phyloP scores from a whole-genome alignment of 352 stramenopile genomes.

The Phytophthora macrochlamydospora region DNA sequence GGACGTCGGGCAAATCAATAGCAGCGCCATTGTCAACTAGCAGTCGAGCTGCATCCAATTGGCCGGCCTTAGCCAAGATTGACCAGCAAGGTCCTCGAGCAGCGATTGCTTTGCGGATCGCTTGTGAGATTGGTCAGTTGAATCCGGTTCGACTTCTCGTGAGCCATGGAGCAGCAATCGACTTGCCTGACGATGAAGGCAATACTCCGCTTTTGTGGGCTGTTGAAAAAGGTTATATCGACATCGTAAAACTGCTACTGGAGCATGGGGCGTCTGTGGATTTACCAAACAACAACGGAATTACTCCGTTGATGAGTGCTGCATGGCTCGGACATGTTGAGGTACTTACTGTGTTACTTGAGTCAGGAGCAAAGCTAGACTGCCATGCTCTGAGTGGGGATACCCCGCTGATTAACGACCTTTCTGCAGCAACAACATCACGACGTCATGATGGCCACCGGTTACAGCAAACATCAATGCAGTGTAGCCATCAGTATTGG shows the following conservation, averaged over 20 bases:
- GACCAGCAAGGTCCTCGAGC: neutral
- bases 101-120: slow-evolving; percentile 2
- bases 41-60: neutral
- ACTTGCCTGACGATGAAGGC: neutral
- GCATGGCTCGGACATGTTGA: neutral
- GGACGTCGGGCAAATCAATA: neutral
- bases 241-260: slow-evolving; percentile 2
- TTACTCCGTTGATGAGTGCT: slow-evolving; percentile 8
- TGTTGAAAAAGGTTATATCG: neutral
- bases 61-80: neutral
- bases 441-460: neutral
- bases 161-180: neutral
- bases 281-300: slow-evolving; percentile 1
- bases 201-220: neutral
- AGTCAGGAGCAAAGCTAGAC: slow-evolving; percentile 1
- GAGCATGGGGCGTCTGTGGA: slow-evolving; percentile 2
- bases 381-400: neutral
- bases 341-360: slow-evolving; percentile 3
- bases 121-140: slow-evolving; percentile 1
- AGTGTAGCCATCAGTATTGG: neutral
- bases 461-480: neutral
- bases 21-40: neutral
- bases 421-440: neutral
- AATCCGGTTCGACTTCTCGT: neutral
- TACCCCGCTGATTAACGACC: neutral